phyloP scores from a whole-genome alignment of 768 basidiomycete species.

The Filobasidium floriforme region DNA sequence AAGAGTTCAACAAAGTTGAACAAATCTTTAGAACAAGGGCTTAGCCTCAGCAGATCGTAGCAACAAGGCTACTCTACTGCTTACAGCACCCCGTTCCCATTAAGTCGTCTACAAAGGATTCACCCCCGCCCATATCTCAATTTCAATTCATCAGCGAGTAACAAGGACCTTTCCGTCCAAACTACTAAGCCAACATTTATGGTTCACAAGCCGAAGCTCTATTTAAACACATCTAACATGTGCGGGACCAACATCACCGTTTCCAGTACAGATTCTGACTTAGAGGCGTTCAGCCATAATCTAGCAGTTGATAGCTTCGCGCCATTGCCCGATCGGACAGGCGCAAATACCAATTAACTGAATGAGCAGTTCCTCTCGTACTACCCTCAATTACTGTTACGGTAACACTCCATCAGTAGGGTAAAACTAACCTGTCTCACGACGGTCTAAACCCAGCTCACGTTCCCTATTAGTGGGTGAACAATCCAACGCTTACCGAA shows the following conservation, averaged over 20 bases:
- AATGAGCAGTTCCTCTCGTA: slow-evolving; percentile 76
- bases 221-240: slow-evolving; percentile 59
- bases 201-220: slow-evolving; percentile 62
- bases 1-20: too few relatives aligned
- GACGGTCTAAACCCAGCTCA: slow-evolving; percentile 76
- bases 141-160: too few relatives aligned
- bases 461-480: too few relatives aligned
- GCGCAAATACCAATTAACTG: slow-evolving; percentile 74
- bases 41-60: too few relatives aligned
- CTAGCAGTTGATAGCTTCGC: slow-evolving; percentile 74
- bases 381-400: slow-evolving; percentile 72
- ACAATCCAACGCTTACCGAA: too few relatives aligned
- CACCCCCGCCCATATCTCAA: too few relatives aligned
- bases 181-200: too few relatives aligned
- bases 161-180: too few relatives aligned
- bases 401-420: slow-evolving; percentile 70
- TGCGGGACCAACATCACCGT: slow-evolving; percentile 64
- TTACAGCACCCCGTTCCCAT: too few relatives aligned
- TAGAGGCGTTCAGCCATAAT: slow-evolving; percentile 80
- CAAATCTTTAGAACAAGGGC: too few relatives aligned
- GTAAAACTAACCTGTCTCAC: slow-evolving; percentile 82
- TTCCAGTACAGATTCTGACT: slow-evolving; percentile 72
- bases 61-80: too few relatives aligned
- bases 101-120: too few relatives aligned
- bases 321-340: slow-evolving; percentile 70